Evolutionary conservation across 495 filamentous ascomycete species (phyloP), one percentile per base, ranked within the genome.

Genomic region (Jackrogersella multiformis): DNA sequence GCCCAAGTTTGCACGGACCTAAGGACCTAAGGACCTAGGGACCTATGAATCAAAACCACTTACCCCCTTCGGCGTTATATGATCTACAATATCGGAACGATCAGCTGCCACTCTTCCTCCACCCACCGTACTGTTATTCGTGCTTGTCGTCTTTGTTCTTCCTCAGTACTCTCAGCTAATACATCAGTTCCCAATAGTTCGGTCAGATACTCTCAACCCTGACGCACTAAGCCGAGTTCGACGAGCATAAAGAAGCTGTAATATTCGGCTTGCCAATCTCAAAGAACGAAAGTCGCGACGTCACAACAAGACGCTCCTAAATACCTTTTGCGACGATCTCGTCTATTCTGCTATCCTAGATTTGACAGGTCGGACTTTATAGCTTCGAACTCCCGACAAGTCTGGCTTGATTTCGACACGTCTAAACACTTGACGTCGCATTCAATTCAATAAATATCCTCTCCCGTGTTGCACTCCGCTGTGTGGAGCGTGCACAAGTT

Each of bases 401-500:
- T 35, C 54, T 20, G 48, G 16, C 26, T 53, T 45, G 39, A 46
- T 34, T 54, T 62, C 36, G 39, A 55, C 28, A 64, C 52, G 21
- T 42, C 13, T 41, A 36, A 58, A 34, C 39, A 56, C 28, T 10
- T 15, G 28, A 38, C 36, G 61, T 44, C 60, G 26, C 34, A 48
- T 61, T 41, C 56, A 51, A 55, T 54, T 58, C 58, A n/a, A n/a
- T n/a, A n/a, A n/a, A n/a, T n/a, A n/a, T 42, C 32, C 26, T 4
- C 15, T 45, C 15, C 62, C 42, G 61, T 39, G 67, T 48, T 48
- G 8, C 56, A 58, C 52, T 61, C 52, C 49, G 67, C 56, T 41
- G 56, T 56, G 61, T 70, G 67, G 67, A 65, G 41, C 56, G 60
- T 60, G 42, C 56, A 64, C 66, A 28, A 59, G 3, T 59, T 59